Evolutionary conservation across 768 basidiomycete genomes (phyloP), one percentile per base, ranked within the genome.

Genomic region (Dictyophora rubrovolvata): DNA sequence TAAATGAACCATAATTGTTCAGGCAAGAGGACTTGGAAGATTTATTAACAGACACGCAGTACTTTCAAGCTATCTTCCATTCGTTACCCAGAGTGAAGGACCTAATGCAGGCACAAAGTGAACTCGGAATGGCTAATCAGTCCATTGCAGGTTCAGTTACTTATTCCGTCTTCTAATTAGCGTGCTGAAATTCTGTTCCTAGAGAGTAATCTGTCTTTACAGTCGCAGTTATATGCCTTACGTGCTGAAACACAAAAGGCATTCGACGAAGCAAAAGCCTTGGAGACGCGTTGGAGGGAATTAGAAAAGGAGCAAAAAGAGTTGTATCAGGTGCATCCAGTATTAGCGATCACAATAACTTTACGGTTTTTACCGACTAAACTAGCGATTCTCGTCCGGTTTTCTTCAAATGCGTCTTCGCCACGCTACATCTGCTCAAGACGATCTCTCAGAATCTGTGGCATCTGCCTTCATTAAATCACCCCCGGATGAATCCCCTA

Each of bases 11-110:
- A 9, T 20, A 23, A 21, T 56, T 12, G 47, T 48, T n/a, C 65
- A 93, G 92, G 63, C 82, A 89, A 54, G 86, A 90, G 63, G 92
- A 93, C 65, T 77, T 98, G n/a, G 89, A 96, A 69, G 92, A 94
- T 66, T 74, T 96, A 5, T 73, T 96, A 20, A 76, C 79, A 14
- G 90, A 96, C 68, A 86, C 85, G 0, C 72, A 74, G 16, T 93
- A 93, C 69, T 93, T 94, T 63, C 87, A 94, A 69, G 88, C 93
- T 8, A 75, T 88, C 62, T 86, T 98, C 63, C 87, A 93, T 70
- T 83, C 89, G 1, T 72, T 95, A 10, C 74, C 83, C 1, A 75
- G 77, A 23, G 90, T 95, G 46, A 86, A 86, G 66, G 76, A 78
- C 16, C 74, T 93, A 60, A 86, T 93, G 63, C 79, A 82, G 61